Base-by-base conservation (phyloP, 176 grass and related monocot genomes). In the barley (Hordeum vulgare) region DNA sequence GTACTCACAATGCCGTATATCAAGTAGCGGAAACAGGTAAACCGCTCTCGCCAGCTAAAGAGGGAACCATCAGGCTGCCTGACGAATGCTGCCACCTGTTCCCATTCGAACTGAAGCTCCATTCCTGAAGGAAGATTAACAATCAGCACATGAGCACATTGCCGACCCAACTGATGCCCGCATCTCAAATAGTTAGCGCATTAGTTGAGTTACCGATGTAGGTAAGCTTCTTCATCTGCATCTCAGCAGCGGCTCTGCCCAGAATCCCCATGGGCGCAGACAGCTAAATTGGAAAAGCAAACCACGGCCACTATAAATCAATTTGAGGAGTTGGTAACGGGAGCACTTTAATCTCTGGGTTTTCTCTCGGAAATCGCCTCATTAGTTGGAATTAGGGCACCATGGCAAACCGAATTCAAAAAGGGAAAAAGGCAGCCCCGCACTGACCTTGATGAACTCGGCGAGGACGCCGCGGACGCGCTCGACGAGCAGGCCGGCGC, bases 81-180 rank as follows among this genome's bases (percentile, higher is more conserved):
- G 6, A 99, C 96, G 68, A 96, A 99, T 67, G 96, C 93, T 40
- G 91, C 59, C 6, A 90, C 93, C 85, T 96, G 91, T 75, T 99
- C 96, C 96, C 91, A 96, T 70, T 99, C 91, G 45, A 99, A 99
- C 71, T 96, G 93, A 45, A 99, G 82, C 36, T 99, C 96, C 87
- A 99, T 90, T 45, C 96, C 96, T 99, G 79, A 69, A 61, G 20
- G 23, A 72, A 77, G 71, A 73, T 49, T 1, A 5, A 72, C 13
- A 18, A 47, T 37, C 14, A 82, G 58, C 57, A 20, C 58, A 59
- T 45, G 4, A 74, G 9, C 31, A 33, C 79, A 74, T 35, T 51
- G 27, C 66, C 28, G 27, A 12, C 11, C 18, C 37, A 45, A 49
- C 20, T 2, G 47, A 41, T 56, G 27, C 13, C 13, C 29, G 78